phyloP scores from a whole-genome alignment of 345 rosid species.

The Microcos paniculata region DNA sequence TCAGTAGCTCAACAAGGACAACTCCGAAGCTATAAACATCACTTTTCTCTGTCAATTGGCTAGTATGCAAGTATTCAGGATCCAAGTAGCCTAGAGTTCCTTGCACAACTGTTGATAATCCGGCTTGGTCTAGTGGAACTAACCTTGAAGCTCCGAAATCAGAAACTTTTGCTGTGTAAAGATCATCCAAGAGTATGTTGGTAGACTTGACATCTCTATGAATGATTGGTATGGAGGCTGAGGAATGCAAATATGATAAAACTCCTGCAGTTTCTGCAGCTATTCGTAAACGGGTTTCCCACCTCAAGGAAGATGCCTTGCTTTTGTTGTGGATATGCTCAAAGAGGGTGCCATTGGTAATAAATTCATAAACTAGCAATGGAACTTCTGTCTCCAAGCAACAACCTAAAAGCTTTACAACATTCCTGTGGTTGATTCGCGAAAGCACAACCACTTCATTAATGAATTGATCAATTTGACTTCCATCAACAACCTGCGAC shows the following conservation, averaged over 20 bases:
- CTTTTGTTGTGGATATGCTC: slow-evolving; percentile 4
- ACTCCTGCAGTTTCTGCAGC: slow-evolving; percentile 10
- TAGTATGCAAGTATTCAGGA: slow-evolving; percentile 16
- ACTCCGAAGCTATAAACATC: slow-evolving; percentile 55
- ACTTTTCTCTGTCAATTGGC: slow-evolving; percentile 22
- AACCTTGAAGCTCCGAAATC: slow-evolving; percentile 7
- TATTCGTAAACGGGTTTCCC: neutral
- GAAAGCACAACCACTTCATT: slow-evolving; percentile 12
- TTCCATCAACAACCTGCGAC: slow-evolving; percentile 25
- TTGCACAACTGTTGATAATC: neutral
- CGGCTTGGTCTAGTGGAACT: slow-evolving; percentile 4
- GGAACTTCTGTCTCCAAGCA: slow-evolving; percentile 15
- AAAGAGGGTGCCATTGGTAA: slow-evolving; percentile 3
- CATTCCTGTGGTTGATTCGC: slow-evolving; percentile 12
- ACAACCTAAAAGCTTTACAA: slow-evolving; percentile 8
- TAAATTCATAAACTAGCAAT: slow-evolving; percentile 6
- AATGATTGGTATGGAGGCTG: slow-evolving; percentile 1
- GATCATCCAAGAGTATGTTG: slow-evolving; percentile 13
- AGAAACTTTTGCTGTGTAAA: slow-evolving; percentile 7
- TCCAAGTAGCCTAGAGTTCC: slow-evolving; percentile 13
- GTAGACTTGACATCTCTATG: slow-evolving; percentile 10
- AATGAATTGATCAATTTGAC: slow-evolving; percentile 36
- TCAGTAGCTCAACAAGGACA: slow-evolving; percentile 43
- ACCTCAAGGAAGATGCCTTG: neutral
- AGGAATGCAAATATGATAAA: slow-evolving; percentile 7